These are phyloP conservation scores for Venturia pyrina DNA, from an alignment of 2,329 filamentous ascomycete species.

Conservation along the genomic window DNA sequence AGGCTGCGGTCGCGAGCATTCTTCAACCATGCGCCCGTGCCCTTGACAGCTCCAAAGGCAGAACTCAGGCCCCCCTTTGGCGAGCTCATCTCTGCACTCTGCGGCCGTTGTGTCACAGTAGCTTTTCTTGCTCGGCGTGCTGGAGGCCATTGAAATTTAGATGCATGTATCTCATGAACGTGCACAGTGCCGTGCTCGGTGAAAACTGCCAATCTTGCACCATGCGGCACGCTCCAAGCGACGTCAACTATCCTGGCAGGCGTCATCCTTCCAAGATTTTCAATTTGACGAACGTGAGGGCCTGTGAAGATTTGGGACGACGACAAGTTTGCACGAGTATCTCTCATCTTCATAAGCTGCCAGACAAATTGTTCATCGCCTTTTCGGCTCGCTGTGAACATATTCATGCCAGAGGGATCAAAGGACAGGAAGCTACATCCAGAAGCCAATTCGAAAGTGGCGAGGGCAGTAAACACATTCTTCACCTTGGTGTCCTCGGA, in stretches of 20 bases:
- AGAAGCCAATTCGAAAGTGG: constrained; percentile 60
- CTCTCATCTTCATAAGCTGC: constrained; percentile 57
- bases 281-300: constrained; percentile 64
- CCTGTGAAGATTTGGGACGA: constrained; percentile 17
- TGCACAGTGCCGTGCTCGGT: constrained; percentile 95
- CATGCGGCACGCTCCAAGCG: constrained; percentile 71
- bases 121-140: constrained; percentile 36
- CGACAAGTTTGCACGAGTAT: constrained; percentile 23
- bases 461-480: constrained; percentile 48
- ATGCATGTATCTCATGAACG: constrained; percentile 74
- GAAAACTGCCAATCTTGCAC: constrained; percentile 76
- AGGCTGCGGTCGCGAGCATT: constrained; percentile 19
- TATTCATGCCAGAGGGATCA: constrained; percentile 59
- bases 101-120: constrained; percentile 16
- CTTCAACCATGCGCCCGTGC: constrained; percentile 9
- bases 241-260: constrained; percentile 86
- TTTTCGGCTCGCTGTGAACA: constrained; percentile 73
- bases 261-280: constrained; percentile 83
- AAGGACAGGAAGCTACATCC: constrained; percentile 78
- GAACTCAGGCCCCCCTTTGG: not conserved
- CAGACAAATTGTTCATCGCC: constrained; percentile 77
- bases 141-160: constrained; percentile 80
- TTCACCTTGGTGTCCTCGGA: constrained; percentile 35
- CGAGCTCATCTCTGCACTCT: not conserved
- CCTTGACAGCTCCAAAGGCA: constrained; percentile 29